Evolutionary conservation across 805 yeast species (phyloP), one percentile per base, ranked within the genome.

Genomic region (Yarrowia sp.): DNA sequence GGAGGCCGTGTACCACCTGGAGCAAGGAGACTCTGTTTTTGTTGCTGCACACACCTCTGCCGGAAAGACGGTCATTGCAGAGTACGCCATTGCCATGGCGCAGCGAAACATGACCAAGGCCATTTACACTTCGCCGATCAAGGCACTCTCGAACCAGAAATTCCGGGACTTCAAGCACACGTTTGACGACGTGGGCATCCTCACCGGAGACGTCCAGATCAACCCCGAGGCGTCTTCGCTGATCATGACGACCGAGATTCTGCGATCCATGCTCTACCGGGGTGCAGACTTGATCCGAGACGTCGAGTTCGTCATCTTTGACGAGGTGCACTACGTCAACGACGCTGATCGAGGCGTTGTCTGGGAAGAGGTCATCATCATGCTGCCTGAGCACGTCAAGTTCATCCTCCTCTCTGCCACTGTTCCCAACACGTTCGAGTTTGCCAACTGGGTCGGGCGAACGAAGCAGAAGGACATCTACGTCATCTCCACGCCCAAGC

Each of bases 11-110:
- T 94, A 88, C 70, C 98, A 92, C 73, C 78, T 94, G 65, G 99
- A 94, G 70, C 97, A 91, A 73, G 98, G 98, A 35, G 99, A 94
- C 70, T 93, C 98, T 5, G 99, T 94, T 3, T 94, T 94, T 74
- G 97, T 94, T 2, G 98, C 98, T 4, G 99, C 99, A 0, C 99
- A 93, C 73, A 93, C 99, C 0, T 93, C 98, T 4, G 99, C 99
- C 0, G 99, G 99, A 75, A 93, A 93, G 71, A 93, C 99, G 0
- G 99, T 93, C 4, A 97, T 94, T 24, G 99, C 99, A 0, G 99
- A 93, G 72, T 93, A 93, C 71, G 98, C 98, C 3, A 94, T 93
- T 73, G 97, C 98, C 4, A 87, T 93, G 96, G 96, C 98, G 1
- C 83, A 86, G 64, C 80, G 96, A 71, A 93, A 94, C 72, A 92